Base-by-base conservation (phyloP, 108 stramenopile genomes). In the Bacterosira constricta region DNA sequence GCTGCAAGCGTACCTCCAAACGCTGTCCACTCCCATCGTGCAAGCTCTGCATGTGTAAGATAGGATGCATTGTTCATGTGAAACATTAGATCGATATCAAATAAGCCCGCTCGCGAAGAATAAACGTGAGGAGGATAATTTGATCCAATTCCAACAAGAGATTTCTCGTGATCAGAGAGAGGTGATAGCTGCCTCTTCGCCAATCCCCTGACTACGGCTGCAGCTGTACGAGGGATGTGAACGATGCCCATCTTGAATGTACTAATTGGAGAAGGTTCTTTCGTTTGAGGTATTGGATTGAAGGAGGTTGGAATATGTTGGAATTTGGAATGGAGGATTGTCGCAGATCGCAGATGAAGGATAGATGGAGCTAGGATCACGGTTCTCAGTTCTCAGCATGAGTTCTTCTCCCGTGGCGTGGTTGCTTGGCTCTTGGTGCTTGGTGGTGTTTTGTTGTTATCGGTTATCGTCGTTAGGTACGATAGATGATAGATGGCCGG, bases 41-140 rank as follows among this genome's bases (percentile, higher is more conserved):
- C 90, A 45, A 84, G 63, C 60, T 91, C 90, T 10, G 88, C 86
- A 59, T 91, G 90, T 21, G 62, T 73, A 18, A 91, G 59, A 45
- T 87, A 91, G 20, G 84, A 70, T 29, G 90, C 90, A 61, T 91
- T 88, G 57, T 91, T 91, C 83, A 89, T 72, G 49, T 91, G 90
- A 35, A 75, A 70, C 65, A 87, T 49, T 17, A 80, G 67, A 51
- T 91, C 90, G 0, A 86, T 68, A 53, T 91, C 90, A 62, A 88
- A 86, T 18, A 89, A n/a, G 3, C 86, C 86, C 17, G 71, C 83
- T 11, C 83, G 71, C 4, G 83, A 80, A n/a, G 67, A 77, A 63
- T 83, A 86, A 31, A 77, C 53, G 59, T 84, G 71, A 15, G 75
- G 69, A 3, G 64, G 59, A 12, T 75, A 49, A 21, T 62, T 29